Percentiles rank a stretch among this genome's conserved stretches.
Conservation (phyloP, 2,329 filamentous ascomycete species). For the Nemania serpens region DNA sequence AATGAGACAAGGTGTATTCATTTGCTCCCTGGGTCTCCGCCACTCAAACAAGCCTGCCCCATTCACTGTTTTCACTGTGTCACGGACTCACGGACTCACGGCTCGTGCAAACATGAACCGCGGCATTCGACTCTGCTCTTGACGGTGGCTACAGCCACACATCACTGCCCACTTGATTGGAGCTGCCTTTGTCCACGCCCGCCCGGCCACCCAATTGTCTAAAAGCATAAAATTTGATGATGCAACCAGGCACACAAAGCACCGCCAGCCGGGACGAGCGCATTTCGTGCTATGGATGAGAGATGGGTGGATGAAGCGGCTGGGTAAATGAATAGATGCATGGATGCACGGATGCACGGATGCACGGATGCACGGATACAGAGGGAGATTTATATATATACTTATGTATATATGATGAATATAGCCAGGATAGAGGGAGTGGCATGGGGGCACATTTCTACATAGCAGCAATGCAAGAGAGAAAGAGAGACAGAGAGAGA, state of each 20-base stretch:
- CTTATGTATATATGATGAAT: too few relatives aligned
- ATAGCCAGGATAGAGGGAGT: too few relatives aligned
- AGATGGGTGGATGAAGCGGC: not conserved
- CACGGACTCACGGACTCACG: conserved; percentile 5
- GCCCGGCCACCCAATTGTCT: not conserved
- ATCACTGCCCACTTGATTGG: conserved; percentile 1
- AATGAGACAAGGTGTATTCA: conserved; percentile 23
- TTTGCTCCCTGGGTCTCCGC: conserved; percentile 14
- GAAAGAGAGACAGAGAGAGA: not conserved
- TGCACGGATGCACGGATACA: not conserved
- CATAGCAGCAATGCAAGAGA: not conserved
- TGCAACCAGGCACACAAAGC: conserved; percentile 8
- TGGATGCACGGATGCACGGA: not conserved
- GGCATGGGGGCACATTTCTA: too few relatives aligned
- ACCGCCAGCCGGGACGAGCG: not conserved
- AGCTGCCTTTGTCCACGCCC: conserved; percentile 14
- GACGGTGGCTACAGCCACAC: conserved; percentile 10
- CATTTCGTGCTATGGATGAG: not conserved
- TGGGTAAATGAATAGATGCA: not conserved
- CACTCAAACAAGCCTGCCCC: conserved; percentile 25
- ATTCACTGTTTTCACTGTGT: conserved; percentile 27
- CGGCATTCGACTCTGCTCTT: conserved; percentile 14
- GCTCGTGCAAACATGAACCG: conserved; percentile 7
- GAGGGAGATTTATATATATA: too few relatives aligned
- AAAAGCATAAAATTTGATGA: not conserved